These are phyloP conservation scores for Radiomyces spectabilis DNA, from an alignment of 192 early-diverging fungal species.

Conservation along the genomic window DNA sequence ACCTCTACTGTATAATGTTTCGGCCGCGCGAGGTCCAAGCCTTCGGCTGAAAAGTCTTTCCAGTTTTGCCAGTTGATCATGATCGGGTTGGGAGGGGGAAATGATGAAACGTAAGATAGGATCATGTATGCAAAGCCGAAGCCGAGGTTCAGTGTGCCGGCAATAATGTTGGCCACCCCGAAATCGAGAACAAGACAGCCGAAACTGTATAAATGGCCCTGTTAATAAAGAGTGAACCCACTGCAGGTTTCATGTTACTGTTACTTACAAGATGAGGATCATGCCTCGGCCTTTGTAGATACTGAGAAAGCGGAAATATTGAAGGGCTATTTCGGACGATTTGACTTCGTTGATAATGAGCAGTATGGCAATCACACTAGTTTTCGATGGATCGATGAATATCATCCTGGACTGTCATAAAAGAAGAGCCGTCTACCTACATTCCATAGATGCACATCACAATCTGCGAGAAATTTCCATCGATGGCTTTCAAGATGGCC, in stretches of 20 bases:
- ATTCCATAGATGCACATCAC: constrained; percentile 20
- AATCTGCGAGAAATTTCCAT: constrained; percentile 15
- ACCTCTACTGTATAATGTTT: too few species aligned
- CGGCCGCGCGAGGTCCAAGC: constrained; percentile 4
- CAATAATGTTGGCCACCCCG: constrained; percentile 37
- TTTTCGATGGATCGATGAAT: too few species aligned
- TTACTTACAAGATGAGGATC: constrained; percentile 42
- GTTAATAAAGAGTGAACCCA: not conserved
- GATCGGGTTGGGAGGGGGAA: constrained; percentile 13
- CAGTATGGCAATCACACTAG: constrained; percentile 13
- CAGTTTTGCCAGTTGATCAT: constrained; percentile 24
- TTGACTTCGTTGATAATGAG: constrained; percentile 45
- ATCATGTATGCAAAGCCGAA: constrained; percentile 47
- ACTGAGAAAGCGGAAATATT: constrained; percentile 45
- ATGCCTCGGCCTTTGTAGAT: constrained; percentile 51
- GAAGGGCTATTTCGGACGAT: constrained; percentile 29
- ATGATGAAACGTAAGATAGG: constrained; percentile 26
- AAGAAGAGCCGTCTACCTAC: constrained; percentile 1
- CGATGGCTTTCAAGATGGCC: constrained; percentile 11
- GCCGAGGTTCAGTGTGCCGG: constrained; percentile 35
- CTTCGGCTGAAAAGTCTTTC: constrained; percentile 27
- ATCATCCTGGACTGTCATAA: too few species aligned
- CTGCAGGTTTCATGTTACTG: too few species aligned
- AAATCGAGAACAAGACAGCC: constrained; percentile 45
- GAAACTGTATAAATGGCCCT: constrained; percentile 29